A percentile compares a stretch with the other conserved stretches of the same genome.
These are phyloP conservation scores for Phytopythium chamaehyphon DNA, from an alignment of 352 stramenopile genomes.

Conservation along the genomic window DNA sequence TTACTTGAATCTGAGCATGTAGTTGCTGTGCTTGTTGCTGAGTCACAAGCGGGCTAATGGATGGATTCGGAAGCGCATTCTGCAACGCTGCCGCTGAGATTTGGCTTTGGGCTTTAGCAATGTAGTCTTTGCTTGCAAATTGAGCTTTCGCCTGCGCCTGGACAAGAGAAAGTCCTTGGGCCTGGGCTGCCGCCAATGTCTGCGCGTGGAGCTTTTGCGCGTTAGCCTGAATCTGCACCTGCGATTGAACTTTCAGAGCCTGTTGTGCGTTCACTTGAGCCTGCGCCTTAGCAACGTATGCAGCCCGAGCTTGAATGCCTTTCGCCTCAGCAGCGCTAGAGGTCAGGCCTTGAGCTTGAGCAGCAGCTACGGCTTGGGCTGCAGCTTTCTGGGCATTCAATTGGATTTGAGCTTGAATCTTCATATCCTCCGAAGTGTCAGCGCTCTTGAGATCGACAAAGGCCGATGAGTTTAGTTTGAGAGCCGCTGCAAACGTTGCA, in stretches of 20 bases:
- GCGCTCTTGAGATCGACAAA: constrained; percentile 32
- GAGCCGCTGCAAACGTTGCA: constrained; percentile 87
- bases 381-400: constrained; percentile 82
- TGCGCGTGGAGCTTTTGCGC: constrained; percentile 86
- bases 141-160: constrained; percentile 86
- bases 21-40: constrained; percentile 85
- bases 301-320: constrained; percentile 77
- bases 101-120: constrained; percentile 83
- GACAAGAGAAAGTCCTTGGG: constrained; percentile 79
- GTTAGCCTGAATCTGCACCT: constrained; percentile 88
- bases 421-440: constrained; percentile 56
- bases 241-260: constrained; percentile 78
- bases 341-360: constrained; percentile 77
- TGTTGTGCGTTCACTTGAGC: constrained; percentile 83
- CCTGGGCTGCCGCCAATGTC: constrained; percentile 77
- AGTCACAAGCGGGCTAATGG: constrained; percentile 51
- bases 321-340: constrained; percentile 62
- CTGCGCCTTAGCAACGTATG: constrained; percentile 83
- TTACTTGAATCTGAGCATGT: constrained; percentile 87
- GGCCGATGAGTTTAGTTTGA: constrained; percentile 43
- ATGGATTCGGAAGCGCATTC: constrained; percentile 38
- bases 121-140: constrained; percentile 88
- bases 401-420: constrained; percentile 84
- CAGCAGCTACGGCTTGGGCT: constrained; percentile 68
- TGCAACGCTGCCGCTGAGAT: constrained; percentile 62